phyloP scores from a whole-genome alignment of 768 basidiomycete species.

The Butyriboletus loyo region DNA sequence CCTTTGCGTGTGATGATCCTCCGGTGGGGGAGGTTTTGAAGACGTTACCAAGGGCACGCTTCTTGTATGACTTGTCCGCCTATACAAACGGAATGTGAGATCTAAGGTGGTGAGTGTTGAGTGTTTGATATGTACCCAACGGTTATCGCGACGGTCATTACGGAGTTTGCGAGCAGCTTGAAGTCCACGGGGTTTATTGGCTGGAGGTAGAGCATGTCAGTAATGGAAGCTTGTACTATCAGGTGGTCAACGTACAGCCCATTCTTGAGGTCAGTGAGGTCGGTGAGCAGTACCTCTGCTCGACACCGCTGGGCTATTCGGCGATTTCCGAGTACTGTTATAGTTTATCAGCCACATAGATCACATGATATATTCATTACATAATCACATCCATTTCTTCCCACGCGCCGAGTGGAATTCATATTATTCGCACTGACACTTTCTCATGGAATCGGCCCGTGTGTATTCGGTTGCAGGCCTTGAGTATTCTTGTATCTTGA shows the following conservation, averaged over 20 bases:
- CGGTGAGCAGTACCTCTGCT: conserved; percentile 32
- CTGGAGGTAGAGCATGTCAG: conserved; percentile 37
- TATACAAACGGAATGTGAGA: conserved; percentile 32
- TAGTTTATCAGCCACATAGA: conserved; percentile 39
- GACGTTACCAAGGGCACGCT: conserved; percentile 97
- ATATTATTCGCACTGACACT: no score
- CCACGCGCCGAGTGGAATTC: not conserved
- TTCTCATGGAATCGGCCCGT: conserved; percentile 4
- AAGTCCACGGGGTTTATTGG: conserved; percentile 99
- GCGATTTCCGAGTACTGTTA: conserved; percentile 38
- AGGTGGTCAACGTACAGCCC: conserved; percentile 67
- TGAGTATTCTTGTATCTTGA: not conserved
- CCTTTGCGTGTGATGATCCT: conserved; percentile 99
- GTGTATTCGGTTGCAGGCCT: not conserved
- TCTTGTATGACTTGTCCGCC: conserved; percentile 99
- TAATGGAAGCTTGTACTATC: conserved; percentile 1
- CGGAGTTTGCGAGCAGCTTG: conserved; percentile 99
- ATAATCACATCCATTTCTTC: not conserved
- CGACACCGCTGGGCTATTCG: conserved; percentile 13
- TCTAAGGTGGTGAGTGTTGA: not conserved
- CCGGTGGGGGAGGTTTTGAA: conserved; percentile 99
- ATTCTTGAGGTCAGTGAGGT: conserved; percentile 63
- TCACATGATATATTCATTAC: conserved; percentile 7
- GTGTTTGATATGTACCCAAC: conserved; percentile 70
- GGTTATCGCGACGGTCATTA: conserved; percentile 89